Conservation (phyloP, 495 filamentous ascomycete species). For the Lasiosphaeria hispida region DNA sequence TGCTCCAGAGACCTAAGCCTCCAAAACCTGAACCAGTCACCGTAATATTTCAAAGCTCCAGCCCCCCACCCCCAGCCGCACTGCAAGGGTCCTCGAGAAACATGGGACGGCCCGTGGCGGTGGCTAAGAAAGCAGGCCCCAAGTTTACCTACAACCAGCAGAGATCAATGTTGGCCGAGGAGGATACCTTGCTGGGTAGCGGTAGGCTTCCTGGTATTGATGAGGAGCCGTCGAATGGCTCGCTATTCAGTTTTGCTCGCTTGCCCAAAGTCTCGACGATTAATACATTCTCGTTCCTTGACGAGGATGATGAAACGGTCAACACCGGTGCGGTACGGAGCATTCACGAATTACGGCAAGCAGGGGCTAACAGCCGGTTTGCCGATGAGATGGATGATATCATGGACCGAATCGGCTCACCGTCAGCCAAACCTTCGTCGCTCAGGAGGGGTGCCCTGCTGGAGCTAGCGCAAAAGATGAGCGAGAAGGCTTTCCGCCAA, state of each 20-base stretch:
- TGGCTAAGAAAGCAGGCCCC: constrained; percentile 28
- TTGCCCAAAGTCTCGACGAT: constrained; percentile 32
- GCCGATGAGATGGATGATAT: constrained; percentile 76
- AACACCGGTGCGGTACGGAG: constrained; percentile 64
- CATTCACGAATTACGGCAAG: constrained; percentile 85
- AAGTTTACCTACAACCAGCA: constrained; percentile 51
- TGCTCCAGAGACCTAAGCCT: neutral
- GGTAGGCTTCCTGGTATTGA: constrained; percentile 25
- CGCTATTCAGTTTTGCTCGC: constrained; percentile 39
- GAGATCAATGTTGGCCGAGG: constrained; percentile 46
- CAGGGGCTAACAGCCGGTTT: constrained; percentile 81
- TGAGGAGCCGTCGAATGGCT: constrained; percentile 31
- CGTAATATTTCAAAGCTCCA: constrained; percentile 15
- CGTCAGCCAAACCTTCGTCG: constrained; percentile 46
- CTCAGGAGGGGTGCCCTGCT: constrained; percentile 52
- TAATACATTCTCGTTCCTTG: constrained; percentile 29
- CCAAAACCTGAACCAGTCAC: constrained; percentile 9
- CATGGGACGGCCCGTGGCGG: constrained; percentile 16
- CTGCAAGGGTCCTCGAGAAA: neutral
- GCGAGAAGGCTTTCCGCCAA: constrained; percentile 60
- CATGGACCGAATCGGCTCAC: constrained; percentile 75
- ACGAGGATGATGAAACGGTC: constrained; percentile 55
- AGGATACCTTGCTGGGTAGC: constrained; percentile 32
- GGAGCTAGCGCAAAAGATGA: constrained; percentile 71
- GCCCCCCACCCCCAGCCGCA: constrained; percentile 12